Conservation (phyloP, 768 basidiomycete species). For the Solioccasus polychromus region DNA sequence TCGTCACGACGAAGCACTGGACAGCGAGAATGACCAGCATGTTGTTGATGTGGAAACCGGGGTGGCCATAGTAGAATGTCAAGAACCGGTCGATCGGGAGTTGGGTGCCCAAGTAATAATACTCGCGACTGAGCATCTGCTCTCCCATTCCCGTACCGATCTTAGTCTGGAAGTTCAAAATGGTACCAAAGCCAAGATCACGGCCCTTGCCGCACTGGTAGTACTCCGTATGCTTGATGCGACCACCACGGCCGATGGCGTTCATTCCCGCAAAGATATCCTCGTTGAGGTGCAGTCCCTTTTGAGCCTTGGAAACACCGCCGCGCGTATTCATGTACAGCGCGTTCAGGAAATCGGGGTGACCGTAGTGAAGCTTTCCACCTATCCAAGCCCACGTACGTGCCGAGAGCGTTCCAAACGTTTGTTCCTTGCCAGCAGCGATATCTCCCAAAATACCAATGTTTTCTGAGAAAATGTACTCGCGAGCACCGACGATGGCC, state of each 20-base stretch:
- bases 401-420: constrained; percentile 97
- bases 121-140: constrained; percentile 98
- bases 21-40: constrained; percentile 98
- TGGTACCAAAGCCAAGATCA: constrained; percentile 98
- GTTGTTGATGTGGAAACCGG: constrained; percentile 99
- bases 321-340: constrained; percentile 98
- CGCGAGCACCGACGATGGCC: constrained; percentile 96
- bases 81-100: constrained; percentile 97
- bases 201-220: constrained; percentile 99
- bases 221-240: constrained; percentile 99
- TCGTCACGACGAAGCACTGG: constrained; percentile 89
- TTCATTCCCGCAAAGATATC: constrained; percentile 99
- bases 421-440: constrained; percentile 99
- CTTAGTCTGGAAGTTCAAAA: constrained; percentile 99
- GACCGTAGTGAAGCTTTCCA: constrained; percentile 97
- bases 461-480: constrained; percentile 99
- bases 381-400: constrained; percentile 96
- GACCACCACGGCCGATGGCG: constrained; percentile 92
- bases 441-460: constrained; percentile 98
- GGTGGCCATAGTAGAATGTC: constrained; percentile 99
- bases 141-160: constrained; percentile 99
- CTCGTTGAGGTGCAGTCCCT: constrained; percentile 98
- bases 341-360: constrained; percentile 98
- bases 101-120: constrained; percentile 98
- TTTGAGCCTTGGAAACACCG: constrained; percentile 98